Percentiles rank a stretch among this genome's conserved stretches.
phyloP scores from a whole-genome alignment of 345 rosid genomes.

The Ricinus communis region DNA sequence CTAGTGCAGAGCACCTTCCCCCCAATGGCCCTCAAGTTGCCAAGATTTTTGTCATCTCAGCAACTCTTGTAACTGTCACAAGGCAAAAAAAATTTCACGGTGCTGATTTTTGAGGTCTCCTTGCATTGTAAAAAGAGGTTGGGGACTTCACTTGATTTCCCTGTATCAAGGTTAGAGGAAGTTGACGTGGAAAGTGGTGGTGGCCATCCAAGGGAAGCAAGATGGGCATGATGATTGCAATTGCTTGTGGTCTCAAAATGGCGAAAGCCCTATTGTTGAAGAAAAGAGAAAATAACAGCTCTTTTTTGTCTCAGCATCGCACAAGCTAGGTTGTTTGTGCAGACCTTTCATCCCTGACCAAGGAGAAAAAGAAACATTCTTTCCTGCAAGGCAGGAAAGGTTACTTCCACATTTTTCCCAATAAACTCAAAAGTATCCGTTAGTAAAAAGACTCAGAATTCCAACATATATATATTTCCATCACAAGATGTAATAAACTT shows the following conservation, averaged over 20 bases:
- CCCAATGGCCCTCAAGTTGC: conserved; percentile 69
- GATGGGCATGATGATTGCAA: conserved; percentile 77
- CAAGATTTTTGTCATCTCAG: conserved; percentile 79
- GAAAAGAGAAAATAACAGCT: too few species aligned
- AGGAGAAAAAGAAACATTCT: too few species aligned
- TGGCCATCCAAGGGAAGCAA: conserved; percentile 91
- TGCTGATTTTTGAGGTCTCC: conserved; percentile 69
- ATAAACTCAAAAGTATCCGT: too few species aligned
- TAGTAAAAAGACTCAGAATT: too few species aligned
- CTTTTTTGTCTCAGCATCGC: too few species aligned
- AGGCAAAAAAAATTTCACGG: conserved; percentile 74
- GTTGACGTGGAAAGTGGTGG: conserved; percentile 65
- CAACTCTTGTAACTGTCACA: conserved; percentile 76
- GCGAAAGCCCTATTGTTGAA: conserved; percentile 91
- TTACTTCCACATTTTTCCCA: too few species aligned
- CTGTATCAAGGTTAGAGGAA: conserved; percentile 48
- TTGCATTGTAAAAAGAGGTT: conserved; percentile 79
- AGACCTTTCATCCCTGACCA: too few species aligned
- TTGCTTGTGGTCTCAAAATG: conserved; percentile 82
- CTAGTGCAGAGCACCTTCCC: conserved; percentile 63
- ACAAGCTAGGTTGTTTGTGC: too few species aligned
- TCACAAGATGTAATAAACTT: too few species aligned
- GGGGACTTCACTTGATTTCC: conserved; percentile 44
- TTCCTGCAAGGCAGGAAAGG: too few species aligned
- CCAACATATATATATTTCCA: too few species aligned